Base-by-base conservation (phyloP, 805 yeast species). In the Pichia ethanolica region DNA sequence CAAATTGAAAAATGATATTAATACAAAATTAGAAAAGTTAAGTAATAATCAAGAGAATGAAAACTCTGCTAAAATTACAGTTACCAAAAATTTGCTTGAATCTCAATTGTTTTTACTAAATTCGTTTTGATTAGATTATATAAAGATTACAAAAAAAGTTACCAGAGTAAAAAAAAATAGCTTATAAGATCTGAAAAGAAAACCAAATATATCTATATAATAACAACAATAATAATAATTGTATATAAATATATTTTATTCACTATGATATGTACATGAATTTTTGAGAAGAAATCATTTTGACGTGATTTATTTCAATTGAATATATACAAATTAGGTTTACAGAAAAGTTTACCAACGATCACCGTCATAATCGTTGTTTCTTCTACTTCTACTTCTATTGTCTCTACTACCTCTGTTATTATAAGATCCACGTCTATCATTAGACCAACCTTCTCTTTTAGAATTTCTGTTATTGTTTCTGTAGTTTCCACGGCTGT, bases 1-100 rank as follows among this genome's bases (percentile, higher is more conserved):
- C 7, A 63, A 68, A 44, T 59, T 54, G 46, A 60, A 42, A 26
- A 12, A 12, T 1, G 14, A 38, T 1, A 25, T 49, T 10, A 26
- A 30, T 14, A 11, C 20, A 7, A 48, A 50, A 11, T 32, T 58
- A 26, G 42, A 14, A 12, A 20, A 20, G 4, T 33, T 58, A 5
- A 20, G 35, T 6, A 9, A 3, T 14, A 10, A 14, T 12, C 7
- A 13, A 20, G 26, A 25, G 5, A 35, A 12, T n/a, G 42, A 28
- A 6, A 32, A 20, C 3, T 20, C 1, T 5, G 5, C n/a, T 3
- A 44, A 34, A n/a, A 20, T 11, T 25, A 14, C 10, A 14, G 28
- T 34, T 5, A 35, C 26, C 9, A 28, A 35, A 26, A 34, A 40
- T 4, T 28, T 48, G 35, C 11, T 48, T n/a, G 5, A 6, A 13